Conservation (phyloP, 495 filamentous ascomycete genomes). For the Neurospora sp. region DNA sequence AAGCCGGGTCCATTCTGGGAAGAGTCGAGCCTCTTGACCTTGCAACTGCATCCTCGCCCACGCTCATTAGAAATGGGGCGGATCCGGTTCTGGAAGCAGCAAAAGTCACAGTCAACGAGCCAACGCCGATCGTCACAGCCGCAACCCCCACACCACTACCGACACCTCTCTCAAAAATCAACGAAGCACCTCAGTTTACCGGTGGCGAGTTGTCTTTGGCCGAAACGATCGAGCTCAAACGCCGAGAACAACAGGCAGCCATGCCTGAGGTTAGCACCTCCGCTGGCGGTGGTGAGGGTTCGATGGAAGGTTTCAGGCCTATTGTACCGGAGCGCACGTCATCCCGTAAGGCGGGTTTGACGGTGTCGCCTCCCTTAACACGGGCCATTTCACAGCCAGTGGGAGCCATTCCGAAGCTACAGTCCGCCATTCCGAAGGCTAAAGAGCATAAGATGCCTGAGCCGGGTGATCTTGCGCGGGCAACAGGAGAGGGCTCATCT, state of each 20-base stretch:
- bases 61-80: conserved; percentile 4
- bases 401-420: conserved; percentile 21
- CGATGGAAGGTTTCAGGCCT: conserved; percentile 5
- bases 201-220: conserved; percentile 22
- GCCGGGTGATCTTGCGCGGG: conserved; percentile 20
- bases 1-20: conserved; percentile 28
- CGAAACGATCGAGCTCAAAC: conserved; percentile 42
- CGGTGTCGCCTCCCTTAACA: conserved; percentile 53
- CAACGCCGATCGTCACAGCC: not conserved
- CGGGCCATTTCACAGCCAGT: conserved; percentile 64
- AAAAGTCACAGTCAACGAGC: conserved; percentile 3
- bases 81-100: conserved; percentile 1
- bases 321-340: conserved; percentile 26
- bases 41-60: conserved; percentile 40
- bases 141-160: not conserved
- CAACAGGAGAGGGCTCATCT: conserved; percentile 15
- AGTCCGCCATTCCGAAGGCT: conserved; percentile 22
- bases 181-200: not conserved
- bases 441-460: conserved; percentile 27
- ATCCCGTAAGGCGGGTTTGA: conserved; percentile 29
- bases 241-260: conserved; percentile 29
- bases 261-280: conserved; percentile 17
- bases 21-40: conserved; percentile 63
- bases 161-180: not conserved
- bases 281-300: conserved; percentile 4